Evolutionary conservation across 345 rosid genomes (phyloP).

Genomic region (Acer yangbiense): DNA sequence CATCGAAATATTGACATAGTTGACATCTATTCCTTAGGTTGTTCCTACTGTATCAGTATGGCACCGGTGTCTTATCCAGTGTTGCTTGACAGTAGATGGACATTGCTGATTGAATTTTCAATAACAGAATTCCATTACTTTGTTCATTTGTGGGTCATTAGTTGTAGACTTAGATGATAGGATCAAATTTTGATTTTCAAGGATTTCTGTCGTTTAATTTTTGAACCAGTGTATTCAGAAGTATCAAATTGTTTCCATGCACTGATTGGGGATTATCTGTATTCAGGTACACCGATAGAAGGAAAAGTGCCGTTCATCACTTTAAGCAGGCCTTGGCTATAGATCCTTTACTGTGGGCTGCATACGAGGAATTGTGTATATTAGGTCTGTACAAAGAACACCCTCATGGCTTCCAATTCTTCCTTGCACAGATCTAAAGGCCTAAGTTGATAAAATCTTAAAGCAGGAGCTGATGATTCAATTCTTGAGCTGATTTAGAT

Average conservation of each 20-base stretch:
- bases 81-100: not conserved
- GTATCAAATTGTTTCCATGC: not conserved
- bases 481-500: not conserved
- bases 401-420: not conserved
- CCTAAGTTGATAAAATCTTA: constrained; percentile 8
- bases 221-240: not conserved
- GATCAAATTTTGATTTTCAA: not conserved
- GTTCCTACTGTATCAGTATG: not conserved
- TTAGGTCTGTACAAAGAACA: constrained; percentile 58
- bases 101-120: not conserved
- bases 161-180: not conserved
- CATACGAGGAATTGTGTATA: constrained; percentile 88
- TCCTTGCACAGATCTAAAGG: constrained; percentile 8
- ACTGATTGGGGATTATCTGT: constrained; percentile 14
- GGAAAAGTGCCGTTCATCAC: constrained; percentile 75
- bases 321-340: constrained; percentile 79
- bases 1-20: not conserved
- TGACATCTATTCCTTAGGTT: not conserved
- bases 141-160: not conserved
- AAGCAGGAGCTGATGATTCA: not conserved
- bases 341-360: constrained; percentile 95
- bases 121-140: not conserved
- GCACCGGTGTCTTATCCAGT: not conserved
- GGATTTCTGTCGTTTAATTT: not conserved
- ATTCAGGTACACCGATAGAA: constrained; percentile 91